These are phyloP conservation scores for Solanum aculeatissimum DNA, from an alignment of 305 asterid genomes.

Conservation along the genomic window DNA sequence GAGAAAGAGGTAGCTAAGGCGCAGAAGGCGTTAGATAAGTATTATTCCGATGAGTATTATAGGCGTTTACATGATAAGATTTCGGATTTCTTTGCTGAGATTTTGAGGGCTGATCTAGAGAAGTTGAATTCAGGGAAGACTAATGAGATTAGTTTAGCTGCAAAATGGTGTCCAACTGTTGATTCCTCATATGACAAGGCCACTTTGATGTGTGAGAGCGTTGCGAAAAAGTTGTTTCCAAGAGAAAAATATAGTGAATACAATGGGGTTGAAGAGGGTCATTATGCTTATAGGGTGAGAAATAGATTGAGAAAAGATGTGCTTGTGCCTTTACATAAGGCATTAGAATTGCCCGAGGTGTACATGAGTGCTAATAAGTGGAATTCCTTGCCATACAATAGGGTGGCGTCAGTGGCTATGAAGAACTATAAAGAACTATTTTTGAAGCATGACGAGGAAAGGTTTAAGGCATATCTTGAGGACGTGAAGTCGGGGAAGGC, in stretches of 20 bases:
- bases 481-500: constrained; percentile 28
- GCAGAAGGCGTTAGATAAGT: constrained; percentile 11
- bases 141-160: constrained; percentile 15
- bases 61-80: constrained; percentile 19
- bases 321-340: constrained; percentile 29
- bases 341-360: constrained; percentile 28
- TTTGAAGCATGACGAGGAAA: constrained; percentile 14
- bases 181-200: constrained; percentile 33
- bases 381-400: constrained; percentile 19
- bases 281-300: constrained; percentile 24
- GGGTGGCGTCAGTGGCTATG: constrained; percentile 37
- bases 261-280: constrained; percentile 15
- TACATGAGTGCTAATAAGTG: constrained; percentile 35
- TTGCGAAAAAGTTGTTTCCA: constrained; percentile 20
- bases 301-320: constrained; percentile 28
- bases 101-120: constrained; percentile 14
- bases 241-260: constrained; percentile 8
- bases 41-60: constrained; percentile 11
- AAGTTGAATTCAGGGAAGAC: constrained; percentile 9
- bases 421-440: constrained; percentile 20
- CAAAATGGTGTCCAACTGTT: constrained; percentile 33
- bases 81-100: constrained; percentile 8
- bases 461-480: constrained; percentile 22
- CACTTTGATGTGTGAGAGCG: constrained; percentile 22
- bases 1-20: constrained; percentile 14